Conservation (phyloP, 2,329 filamentous ascomycete genomes). For the Hymenoscyphus scutula region DNA sequence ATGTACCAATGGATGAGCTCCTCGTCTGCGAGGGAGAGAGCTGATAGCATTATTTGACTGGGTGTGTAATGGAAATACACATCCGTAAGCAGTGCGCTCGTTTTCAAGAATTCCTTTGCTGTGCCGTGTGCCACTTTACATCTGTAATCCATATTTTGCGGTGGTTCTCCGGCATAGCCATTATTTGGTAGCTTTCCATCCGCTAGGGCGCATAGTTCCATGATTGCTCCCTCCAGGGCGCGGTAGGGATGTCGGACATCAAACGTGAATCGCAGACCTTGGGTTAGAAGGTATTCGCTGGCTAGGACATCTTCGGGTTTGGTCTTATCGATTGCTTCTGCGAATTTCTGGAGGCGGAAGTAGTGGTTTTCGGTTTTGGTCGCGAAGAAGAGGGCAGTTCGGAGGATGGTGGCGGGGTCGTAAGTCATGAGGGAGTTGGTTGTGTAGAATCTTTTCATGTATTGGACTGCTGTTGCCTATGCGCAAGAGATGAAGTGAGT, state of each 20-base stretch:
- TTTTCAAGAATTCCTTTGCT: constrained; percentile 72
- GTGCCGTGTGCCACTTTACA: constrained; percentile 65
- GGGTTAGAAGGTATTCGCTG: constrained; percentile 88
- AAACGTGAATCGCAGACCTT: constrained; percentile 89
- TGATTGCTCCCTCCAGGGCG: constrained; percentile 78
- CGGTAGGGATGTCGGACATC: constrained; percentile 90
- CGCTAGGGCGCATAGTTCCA: constrained; percentile 72
- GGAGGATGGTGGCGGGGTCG: constrained; percentile 82
- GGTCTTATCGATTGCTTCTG: constrained; percentile 65
- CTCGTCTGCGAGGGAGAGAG: constrained; percentile 72
- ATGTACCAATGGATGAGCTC: constrained; percentile 46
- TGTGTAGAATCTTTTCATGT: constrained; percentile 91
- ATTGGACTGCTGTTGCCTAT: constrained; percentile 45
- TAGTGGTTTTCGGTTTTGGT: constrained; percentile 90
- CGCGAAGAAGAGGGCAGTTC: constrained; percentile 88
- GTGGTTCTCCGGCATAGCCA: constrained; percentile 8
- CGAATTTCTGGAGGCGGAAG: constrained; percentile 56
- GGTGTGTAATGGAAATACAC: constrained; percentile 97
- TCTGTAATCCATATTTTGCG: constrained; percentile 38
- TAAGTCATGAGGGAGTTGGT: constrained; percentile 97
- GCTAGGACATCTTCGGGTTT: constrained; percentile 81
- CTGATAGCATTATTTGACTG: constrained; percentile 86
- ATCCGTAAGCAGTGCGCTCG: constrained; percentile 81
- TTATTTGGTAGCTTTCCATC: constrained; percentile 40
- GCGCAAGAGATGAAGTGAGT: neutral